Conservation (phyloP, 306 rosid genomes). For the Pachyrhizus erosus region DNA sequence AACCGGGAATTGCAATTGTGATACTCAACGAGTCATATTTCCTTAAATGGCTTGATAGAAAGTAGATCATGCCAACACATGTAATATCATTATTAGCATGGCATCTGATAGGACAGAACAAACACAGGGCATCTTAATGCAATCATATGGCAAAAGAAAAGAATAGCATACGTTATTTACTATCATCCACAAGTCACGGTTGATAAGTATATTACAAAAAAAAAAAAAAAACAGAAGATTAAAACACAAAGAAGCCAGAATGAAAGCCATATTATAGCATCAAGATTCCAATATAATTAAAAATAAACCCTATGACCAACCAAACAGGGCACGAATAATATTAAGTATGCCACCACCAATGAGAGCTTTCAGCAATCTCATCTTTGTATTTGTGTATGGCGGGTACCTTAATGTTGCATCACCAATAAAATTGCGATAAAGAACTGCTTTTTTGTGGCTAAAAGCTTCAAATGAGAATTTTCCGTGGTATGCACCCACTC, state of each 20-base stretch:
- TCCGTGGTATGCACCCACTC: conserved; percentile 94
- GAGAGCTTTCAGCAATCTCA: conserved; percentile 77
- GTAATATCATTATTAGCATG: not conserved
- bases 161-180: not conserved
- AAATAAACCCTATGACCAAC: conserved; percentile 59
- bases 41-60: no score
- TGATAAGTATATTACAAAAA: not conserved
- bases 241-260: conserved; percentile 33
- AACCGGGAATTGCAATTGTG: not conserved
- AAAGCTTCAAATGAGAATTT: conserved; percentile 95
- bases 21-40: not conserved
- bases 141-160: not conserved
- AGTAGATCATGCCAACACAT: no score
- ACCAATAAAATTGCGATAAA: conserved; percentile 76
- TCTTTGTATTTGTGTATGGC: conserved; percentile 81
- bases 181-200: conserved; percentile 1
- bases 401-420: conserved; percentile 90
- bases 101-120: not conserved
- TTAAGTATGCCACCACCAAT: conserved; percentile 67
- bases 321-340: conserved; percentile 74
- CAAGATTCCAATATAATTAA: conserved; percentile 10
- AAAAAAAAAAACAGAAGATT: not conserved
- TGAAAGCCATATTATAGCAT: conserved; percentile 5
- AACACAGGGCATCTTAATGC: not conserved
- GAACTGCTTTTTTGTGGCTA: conserved; percentile 92